phyloP scores from a whole-genome alignment of 2,329 filamentous ascomycete genomes.

The Delphinella strobiligena region DNA sequence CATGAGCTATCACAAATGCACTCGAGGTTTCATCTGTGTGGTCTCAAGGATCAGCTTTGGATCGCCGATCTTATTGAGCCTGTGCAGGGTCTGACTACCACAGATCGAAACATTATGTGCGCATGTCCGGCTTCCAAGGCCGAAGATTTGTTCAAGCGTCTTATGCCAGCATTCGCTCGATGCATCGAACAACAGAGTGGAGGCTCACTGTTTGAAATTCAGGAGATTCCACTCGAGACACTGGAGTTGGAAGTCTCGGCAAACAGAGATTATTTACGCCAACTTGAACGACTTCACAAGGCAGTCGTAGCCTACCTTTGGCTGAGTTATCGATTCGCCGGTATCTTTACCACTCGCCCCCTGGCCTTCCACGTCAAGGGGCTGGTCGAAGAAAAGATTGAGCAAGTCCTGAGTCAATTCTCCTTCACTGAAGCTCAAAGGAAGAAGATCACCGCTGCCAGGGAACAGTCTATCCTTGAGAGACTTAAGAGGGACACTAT shows the following conservation, averaged over 20 bases:
- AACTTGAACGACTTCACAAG: slow-evolving; percentile 70
- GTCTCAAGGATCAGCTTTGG: slow-evolving; percentile 47
- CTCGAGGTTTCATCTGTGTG: slow-evolving; percentile 58
- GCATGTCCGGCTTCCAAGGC: slow-evolving; percentile 54
- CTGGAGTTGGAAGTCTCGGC: slow-evolving; percentile 46
- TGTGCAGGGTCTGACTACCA: slow-evolving; percentile 52
- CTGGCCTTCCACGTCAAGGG: slow-evolving; percentile 70
- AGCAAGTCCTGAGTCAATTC: slow-evolving; percentile 48
- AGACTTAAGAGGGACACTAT: background rate
- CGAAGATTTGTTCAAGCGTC: slow-evolving; percentile 32
- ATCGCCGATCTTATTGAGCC: slow-evolving; percentile 66
- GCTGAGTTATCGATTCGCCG: slow-evolving; percentile 80
- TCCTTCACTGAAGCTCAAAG: slow-evolving; percentile 25
- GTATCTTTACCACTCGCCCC: slow-evolving; percentile 62
- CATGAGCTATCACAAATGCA: slow-evolving; percentile 55
- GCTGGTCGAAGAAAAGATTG: slow-evolving; percentile 66
- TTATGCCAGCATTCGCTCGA: slow-evolving; percentile 53
- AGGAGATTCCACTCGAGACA: slow-evolving; percentile 57
- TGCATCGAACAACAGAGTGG: slow-evolving; percentile 56
- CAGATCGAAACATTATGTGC: slow-evolving; percentile 66
- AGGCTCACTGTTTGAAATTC: slow-evolving; percentile 60
- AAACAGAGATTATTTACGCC: slow-evolving; percentile 46
- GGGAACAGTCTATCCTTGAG: slow-evolving; percentile 16
- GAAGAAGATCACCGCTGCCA: slow-evolving; percentile 15
- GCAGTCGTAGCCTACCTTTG: slow-evolving; percentile 78